Conservation (phyloP, 495 filamentous ascomycete genomes). For the Podospora bellae-mahoneyi region DNA sequence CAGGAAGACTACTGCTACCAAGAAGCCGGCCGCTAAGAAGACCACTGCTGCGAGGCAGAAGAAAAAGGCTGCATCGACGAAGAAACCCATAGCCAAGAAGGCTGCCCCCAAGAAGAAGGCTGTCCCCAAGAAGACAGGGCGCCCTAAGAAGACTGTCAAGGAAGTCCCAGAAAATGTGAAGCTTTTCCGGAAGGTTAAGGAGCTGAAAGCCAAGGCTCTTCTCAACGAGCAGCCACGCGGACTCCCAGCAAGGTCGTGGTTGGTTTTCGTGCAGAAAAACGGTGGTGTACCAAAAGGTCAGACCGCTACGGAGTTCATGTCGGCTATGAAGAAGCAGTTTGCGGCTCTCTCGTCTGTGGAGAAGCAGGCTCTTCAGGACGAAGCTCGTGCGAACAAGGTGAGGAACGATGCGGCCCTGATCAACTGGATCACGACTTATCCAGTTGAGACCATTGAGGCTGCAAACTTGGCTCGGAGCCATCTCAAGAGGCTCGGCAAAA, state of each 20-base stretch:
- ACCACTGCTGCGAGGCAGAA: constrained; percentile 16
- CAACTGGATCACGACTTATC: constrained; percentile 58
- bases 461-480: constrained; percentile 62
- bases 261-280: constrained; percentile 21
- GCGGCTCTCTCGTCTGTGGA: constrained; percentile 30
- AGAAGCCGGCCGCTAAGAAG: constrained; percentile 15
- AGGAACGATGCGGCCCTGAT: constrained; percentile 45
- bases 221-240: constrained; percentile 25
- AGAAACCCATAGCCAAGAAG: constrained; percentile 26
- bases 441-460: constrained; percentile 52
- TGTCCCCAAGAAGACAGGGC: constrained; percentile 15
- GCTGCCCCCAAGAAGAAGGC: constrained; percentile 23
- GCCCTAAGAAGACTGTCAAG: constrained; percentile 22
- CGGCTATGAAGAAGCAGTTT: constrained; percentile 15
- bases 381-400: constrained; percentile 48
- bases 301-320: background rate
- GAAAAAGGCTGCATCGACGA: constrained; percentile 18
- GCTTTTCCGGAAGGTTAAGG: constrained; percentile 17
- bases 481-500: constrained; percentile 38
- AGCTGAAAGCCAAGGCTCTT: constrained; percentile 29
- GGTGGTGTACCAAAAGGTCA: background rate
- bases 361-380: constrained; percentile 39
- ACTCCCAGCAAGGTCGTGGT: constrained; percentile 22
- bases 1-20: constrained; percentile 22
- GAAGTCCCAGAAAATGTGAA: constrained; percentile 22